Percentiles rank a stretch among this genome's conserved stretches.
These are phyloP conservation scores for Ceratobasidium sp. DNA, from an alignment of 1,284 basidiomycete species.

Conservation along the genomic window DNA sequence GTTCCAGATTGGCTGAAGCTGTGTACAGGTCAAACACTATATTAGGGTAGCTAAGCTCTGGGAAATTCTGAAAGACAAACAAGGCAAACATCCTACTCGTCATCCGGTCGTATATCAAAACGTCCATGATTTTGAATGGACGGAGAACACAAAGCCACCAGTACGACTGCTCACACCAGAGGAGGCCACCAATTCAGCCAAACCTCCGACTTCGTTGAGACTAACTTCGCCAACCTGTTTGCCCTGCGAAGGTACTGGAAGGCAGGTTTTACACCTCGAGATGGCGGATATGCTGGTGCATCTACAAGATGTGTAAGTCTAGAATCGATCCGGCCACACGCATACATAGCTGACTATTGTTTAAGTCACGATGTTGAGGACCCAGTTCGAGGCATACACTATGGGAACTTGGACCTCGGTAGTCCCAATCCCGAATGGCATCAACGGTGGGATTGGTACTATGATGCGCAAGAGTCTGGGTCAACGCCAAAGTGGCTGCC, in stretches of 20 bases:
- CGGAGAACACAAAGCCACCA: neutral
- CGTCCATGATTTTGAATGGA: neutral
- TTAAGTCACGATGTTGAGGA: neutral
- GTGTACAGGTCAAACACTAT: neutral
- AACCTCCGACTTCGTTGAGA: neutral
- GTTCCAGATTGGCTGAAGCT: neutral
- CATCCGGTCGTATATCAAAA: neutral
- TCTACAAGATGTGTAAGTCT: slow-evolving; percentile 2
- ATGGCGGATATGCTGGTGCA: neutral
- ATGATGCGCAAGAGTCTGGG: no score
- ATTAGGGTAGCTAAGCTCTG: neutral
- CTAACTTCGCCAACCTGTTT: neutral
- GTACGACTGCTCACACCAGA: neutral
- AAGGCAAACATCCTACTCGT: neutral
- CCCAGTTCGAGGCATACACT: neutral
- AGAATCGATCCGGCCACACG: neutral
- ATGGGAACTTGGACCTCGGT: no score
- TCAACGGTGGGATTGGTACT: no score
- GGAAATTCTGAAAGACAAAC: neutral
- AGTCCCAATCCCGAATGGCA: no score
- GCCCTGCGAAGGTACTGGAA: neutral
- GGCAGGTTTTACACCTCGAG: neutral
- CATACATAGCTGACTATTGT: neutral
- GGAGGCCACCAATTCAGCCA: neutral
- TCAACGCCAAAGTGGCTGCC: no score